Conservation (phyloP, 805 yeast species). For the Wickerhamiella sergipiensis region DNA sequence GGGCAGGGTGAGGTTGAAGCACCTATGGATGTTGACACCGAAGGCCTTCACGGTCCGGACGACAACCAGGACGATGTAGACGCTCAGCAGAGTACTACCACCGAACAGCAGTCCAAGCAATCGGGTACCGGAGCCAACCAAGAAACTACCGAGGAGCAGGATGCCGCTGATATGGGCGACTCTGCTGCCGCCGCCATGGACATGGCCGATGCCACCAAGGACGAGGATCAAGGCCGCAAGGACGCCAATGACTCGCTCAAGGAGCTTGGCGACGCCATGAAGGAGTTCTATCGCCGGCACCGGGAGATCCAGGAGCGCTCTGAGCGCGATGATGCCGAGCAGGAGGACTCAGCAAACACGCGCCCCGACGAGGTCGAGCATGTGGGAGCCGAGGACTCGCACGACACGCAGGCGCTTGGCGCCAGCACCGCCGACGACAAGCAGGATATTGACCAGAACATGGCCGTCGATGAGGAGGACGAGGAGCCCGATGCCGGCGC, state of each 20-base stretch:
- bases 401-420: slow-evolving; percentile 85
- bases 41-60: slow-evolving; percentile 58
- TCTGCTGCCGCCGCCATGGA: slow-evolving; percentile 49
- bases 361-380: slow-evolving; percentile 49
- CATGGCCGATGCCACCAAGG: slow-evolving; percentile 42
- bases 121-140: slow-evolving; percentile 45
- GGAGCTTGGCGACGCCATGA: slow-evolving; percentile 81
- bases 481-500: slow-evolving; percentile 13
- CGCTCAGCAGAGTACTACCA: slow-evolving; percentile 17
- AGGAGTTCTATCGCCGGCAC: slow-evolving; percentile 81
- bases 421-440: slow-evolving; percentile 70
- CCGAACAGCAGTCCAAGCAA: slow-evolving; percentile 27
- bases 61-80: slow-evolving; percentile 43
- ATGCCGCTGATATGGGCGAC: slow-evolving; percentile 37
- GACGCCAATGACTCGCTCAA: slow-evolving; percentile 48
- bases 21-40: slow-evolving; percentile 29
- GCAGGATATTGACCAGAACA: slow-evolving; percentile 49
- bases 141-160: slow-evolving; percentile 28
- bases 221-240: slow-evolving; percentile 25
- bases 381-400: slow-evolving; percentile 47
- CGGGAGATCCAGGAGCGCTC: slow-evolving; percentile 45
- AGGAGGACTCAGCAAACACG: slow-evolving; percentile 16
- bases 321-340: slow-evolving; percentile 31
- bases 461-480: slow-evolving; percentile 26
- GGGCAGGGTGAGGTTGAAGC: slow-evolving; percentile 15